Evolutionary conservation across 345 rosid genomes (phyloP), one percentile per base, ranked within the genome.

Genomic region (Lumnitzera racemosa): DNA sequence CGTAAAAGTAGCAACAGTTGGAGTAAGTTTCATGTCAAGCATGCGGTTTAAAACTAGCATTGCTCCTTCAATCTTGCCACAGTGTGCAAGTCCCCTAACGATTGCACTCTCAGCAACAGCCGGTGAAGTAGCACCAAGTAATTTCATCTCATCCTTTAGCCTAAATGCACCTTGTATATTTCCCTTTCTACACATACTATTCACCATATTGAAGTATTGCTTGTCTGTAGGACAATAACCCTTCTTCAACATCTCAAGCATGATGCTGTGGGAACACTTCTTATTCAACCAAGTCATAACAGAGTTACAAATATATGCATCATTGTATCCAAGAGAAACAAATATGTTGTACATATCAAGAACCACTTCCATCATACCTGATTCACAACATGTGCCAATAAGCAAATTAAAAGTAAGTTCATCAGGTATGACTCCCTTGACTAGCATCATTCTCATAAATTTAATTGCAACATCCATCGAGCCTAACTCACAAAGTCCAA

Each of bases 91-190:
- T 7, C 81, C 96, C 78, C 96, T 81, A n/a, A 89, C 85, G 74
- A 88, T 59, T 57, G 96, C 87, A 74, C 96, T 87, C 76, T 87
- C 96, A 50, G 89, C 95, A 72, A 87, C 84, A 65, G 76, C 80
- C 41, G 15, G 55, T 9, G 88, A 68, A 74, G 69, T 59, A 46
- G 74, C 62, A 54, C 78, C 77, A 53, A 63, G 59, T 49, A 72
- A 62, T 67, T 68, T 66, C 92, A 91, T 85, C 74, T 87, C 89
- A 55, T 89, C 85, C 72, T 75, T 91, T 65, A 91, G 51, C 75
- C 25, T 59, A 70, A 87, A 79, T 46, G 91, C 98, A 49, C 73
- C 72, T 70, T 75, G 61, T 59, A 80, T 61, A 74, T 84, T 71
- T 64, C 90, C 87, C 59, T 54, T 69, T 69, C 86, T 83, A 61